Percentiles rank a stretch among this genome's conserved stretches.
These are phyloP conservation scores for Calonectria pseudoreteaudii DNA, from an alignment of 2,329 filamentous ascomycete species.

Conservation along the genomic window DNA sequence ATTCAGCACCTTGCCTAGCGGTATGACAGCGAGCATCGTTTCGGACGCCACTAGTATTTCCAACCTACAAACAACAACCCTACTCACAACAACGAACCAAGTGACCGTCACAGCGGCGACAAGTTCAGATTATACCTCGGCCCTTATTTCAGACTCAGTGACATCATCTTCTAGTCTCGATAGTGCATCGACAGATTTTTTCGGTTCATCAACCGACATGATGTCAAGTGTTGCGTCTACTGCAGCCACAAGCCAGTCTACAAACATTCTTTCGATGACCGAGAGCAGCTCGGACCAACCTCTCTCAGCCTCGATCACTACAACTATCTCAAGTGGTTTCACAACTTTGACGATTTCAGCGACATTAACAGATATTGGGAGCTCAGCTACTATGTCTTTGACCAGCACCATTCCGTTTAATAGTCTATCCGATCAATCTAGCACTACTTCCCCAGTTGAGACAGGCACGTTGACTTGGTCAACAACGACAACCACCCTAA, in stretches of 20 bases:
- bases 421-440: background rate
- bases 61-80: background rate
- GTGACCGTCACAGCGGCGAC: background rate
- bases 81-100: background rate
- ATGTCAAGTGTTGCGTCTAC: too few species aligned
- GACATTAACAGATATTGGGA: background rate
- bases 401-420: too few species aligned
- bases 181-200: background rate
- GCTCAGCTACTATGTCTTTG: too few species aligned
- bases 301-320: background rate
- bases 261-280: too few species aligned
- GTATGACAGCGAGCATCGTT: background rate
- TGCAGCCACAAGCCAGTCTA: background rate
- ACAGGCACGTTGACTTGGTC: background rate
- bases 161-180: background rate
- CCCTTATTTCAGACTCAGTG: background rate
- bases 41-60: background rate
- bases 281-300: background rate
- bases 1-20: background rate
- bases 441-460: background rate
- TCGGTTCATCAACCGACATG: background rate
- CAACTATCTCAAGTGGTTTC: background rate
- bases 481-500: background rate
- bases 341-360: background rate
- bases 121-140: background rate